Evolutionary conservation across 2,329 filamentous ascomycete genomes (phyloP).

Genomic region (Trichoderma sp.): DNA sequence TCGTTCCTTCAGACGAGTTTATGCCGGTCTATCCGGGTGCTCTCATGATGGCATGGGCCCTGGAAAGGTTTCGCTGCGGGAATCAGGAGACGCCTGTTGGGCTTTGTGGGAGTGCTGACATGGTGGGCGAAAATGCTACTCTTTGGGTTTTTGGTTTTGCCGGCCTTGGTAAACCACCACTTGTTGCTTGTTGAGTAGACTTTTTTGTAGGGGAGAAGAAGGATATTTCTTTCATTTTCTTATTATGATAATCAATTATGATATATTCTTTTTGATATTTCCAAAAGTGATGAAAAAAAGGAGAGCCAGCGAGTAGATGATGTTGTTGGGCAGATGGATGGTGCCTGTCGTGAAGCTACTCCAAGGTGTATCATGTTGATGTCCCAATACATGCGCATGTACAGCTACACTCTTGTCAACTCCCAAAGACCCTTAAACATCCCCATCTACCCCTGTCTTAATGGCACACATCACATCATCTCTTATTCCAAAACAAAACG

Average conservation of each 20-base stretch:
- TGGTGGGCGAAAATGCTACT: background rate
- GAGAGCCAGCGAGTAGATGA: background rate
- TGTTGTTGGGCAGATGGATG: background rate
- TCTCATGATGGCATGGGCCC: background rate
- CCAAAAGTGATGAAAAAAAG: background rate
- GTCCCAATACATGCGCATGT: background rate
- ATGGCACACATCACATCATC: background rate
- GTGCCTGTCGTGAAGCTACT: background rate
- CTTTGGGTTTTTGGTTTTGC: background rate
- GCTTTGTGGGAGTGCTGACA: background rate
- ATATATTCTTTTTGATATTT: background rate
- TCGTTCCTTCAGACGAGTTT: background rate
- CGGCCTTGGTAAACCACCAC: background rate
- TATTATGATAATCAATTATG: background rate
- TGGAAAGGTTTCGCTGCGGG: background rate
- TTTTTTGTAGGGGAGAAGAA: background rate
- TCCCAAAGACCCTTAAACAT: background rate
- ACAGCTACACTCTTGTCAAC: background rate
- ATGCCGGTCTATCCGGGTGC: background rate
- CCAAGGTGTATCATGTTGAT: background rate
- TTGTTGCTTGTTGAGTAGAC: background rate
- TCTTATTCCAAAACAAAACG: background rate
- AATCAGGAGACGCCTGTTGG: background rate
- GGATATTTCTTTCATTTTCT: background rate
- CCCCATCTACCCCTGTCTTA: background rate